phyloP scores from a whole-genome alignment of 257 asterid species.

The Solanum infundibuliforme region DNA sequence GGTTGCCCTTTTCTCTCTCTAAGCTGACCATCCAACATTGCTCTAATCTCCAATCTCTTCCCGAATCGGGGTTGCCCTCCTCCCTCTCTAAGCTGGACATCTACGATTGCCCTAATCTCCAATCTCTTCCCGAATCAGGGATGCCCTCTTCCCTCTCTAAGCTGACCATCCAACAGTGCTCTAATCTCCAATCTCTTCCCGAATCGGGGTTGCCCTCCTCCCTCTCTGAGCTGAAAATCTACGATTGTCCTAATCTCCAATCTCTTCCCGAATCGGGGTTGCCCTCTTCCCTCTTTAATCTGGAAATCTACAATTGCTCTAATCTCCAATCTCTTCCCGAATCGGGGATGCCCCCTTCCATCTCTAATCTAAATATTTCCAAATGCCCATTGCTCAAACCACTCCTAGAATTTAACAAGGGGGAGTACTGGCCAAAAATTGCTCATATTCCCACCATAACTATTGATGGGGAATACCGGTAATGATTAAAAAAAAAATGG shows the following conservation, averaged over 20 bases:
- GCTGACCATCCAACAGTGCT: too few relatives aligned
- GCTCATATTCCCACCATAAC: not conserved
- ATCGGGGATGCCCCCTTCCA: not conserved
- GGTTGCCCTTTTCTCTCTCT: not conserved
- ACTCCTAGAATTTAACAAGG: not conserved
- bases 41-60: not conserved
- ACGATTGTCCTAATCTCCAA: too few relatives aligned
- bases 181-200: too few relatives aligned
- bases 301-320: not conserved
- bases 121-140: too few relatives aligned
- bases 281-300: too few relatives aligned
- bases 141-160: too few relatives aligned
- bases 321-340: not conserved
- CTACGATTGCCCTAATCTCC: not conserved
- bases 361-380: not conserved
- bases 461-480: not conserved
- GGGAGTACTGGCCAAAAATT: not conserved
- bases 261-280: too few relatives aligned
- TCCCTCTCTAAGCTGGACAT: not conserved
- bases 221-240: too few relatives aligned
- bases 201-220: too few relatives aligned
- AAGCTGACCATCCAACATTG: too few relatives aligned
- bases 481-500: not conserved
- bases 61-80: not conserved
- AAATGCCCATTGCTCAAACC: not conserved